Evolutionary conservation across 73 alveolate species (phyloP).

Genomic region (Paramecium bursaria): DNA sequence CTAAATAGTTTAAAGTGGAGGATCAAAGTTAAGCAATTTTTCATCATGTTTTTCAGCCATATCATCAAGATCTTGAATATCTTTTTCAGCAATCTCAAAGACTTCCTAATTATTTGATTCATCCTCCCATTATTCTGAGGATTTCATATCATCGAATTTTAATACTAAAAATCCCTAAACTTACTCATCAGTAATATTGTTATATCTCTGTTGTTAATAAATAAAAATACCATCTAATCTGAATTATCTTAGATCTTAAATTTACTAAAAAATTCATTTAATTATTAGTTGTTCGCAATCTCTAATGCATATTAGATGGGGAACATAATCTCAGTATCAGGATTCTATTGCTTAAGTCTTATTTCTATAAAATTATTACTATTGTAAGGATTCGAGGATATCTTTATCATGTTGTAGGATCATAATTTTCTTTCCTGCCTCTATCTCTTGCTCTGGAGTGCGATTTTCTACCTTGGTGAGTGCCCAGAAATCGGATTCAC

Average conservation of each 20-base stretch:
- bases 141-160: conserved; percentile 34
- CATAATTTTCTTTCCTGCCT: conserved; percentile 30
- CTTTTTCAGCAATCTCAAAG: conserved; percentile 60
- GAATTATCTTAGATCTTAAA: conserved; percentile 25
- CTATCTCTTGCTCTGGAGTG: conserved; percentile 34
- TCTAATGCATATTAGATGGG: conserved; percentile 38
- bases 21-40: conserved; percentile 14
- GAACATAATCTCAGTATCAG: neutral
- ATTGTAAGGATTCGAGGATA: neutral
- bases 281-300: neutral
- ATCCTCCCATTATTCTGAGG: conserved; percentile 39
- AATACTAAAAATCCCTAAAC: conserved; percentile 36
- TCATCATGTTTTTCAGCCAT: conserved; percentile 57
- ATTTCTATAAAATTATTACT: neutral
- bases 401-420: conserved; percentile 13
- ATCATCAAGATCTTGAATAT: conserved; percentile 53
- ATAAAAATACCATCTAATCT: conserved; percentile 15
- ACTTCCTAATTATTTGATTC: conserved; percentile 57
- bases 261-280: neutral
- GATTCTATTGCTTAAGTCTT: neutral
- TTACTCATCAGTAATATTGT: conserved; percentile 37
- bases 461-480: neutral
- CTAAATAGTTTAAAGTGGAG: neutral
- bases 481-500: neutral
- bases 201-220: neutral